Percentiles rank a stretch among this genome's conserved stretches.
These are phyloP conservation scores for Phialophora verrucosa DNA, from an alignment of 2,329 filamentous ascomycete genomes.

Conservation along the genomic window DNA sequence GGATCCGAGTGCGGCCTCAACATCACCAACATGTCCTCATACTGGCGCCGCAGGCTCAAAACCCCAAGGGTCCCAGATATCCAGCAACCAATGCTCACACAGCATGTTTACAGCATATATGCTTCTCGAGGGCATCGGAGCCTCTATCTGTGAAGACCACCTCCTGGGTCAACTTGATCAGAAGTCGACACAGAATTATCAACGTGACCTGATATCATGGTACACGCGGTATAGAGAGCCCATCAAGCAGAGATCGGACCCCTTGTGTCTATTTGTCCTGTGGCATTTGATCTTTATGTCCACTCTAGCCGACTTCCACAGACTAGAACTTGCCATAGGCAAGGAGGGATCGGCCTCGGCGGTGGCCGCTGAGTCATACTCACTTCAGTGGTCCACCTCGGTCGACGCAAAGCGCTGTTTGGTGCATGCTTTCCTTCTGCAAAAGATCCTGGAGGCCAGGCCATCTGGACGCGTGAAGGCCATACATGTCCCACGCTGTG, in stretches of 20 bases:
- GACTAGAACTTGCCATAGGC: conserved; percentile 22
- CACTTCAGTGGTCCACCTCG: background rate
- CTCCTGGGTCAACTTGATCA: background rate
- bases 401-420: background rate
- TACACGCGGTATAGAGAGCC: conserved; percentile 1
- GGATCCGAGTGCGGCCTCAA: too few relatives aligned
- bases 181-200: background rate
- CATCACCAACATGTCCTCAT: background rate
- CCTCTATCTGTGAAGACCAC: conserved; percentile 22
- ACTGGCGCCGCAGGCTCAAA: too few relatives aligned
- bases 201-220: conserved; percentile 20
- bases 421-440: background rate
- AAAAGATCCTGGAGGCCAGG: background rate
- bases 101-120: conserved; percentile 20
- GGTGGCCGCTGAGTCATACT: background rate
- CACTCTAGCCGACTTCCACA: conserved; percentile 5
- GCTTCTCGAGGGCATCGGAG: conserved; percentile 19
- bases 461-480: background rate
- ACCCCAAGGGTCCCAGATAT: background rate
- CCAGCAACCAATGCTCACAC: background rate
- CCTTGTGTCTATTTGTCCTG: conserved; percentile 14
- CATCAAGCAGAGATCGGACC: background rate
- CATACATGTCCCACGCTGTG: background rate
- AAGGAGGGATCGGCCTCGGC: conserved; percentile 7
- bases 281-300: conserved; percentile 27